Percentiles rank a stretch among this genome's conserved stretches.
phyloP scores from a whole-genome alignment of 1,284 basidiomycete species.

The Crepidotus sp. region DNA sequence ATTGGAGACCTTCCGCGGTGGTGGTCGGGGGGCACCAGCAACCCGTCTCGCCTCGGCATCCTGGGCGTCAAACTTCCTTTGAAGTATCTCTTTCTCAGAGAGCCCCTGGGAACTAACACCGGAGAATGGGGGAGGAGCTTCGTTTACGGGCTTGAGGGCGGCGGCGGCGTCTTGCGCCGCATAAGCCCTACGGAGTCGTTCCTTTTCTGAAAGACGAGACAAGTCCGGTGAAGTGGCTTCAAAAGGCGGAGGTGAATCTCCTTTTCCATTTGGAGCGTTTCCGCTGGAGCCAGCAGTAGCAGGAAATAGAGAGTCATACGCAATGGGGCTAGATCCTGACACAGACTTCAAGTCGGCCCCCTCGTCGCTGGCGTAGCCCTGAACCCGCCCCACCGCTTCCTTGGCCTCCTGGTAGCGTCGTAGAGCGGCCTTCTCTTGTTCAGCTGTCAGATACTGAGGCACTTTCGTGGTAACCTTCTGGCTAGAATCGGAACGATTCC shows the following conservation, averaged over 20 bases:
- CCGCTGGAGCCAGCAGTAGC: slow-evolving; percentile 20
- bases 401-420: slow-evolving; percentile 62
- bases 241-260: slow-evolving; percentile 43
- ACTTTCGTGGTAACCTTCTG: slow-evolving; percentile 18
- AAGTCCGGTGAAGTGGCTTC: slow-evolving; percentile 28
- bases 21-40: slow-evolving; percentile 20
- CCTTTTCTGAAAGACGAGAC: slow-evolving; percentile 27
- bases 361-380: slow-evolving; percentile 21
- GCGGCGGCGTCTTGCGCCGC: slow-evolving; percentile 19
- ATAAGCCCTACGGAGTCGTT: slow-evolving; percentile 30
- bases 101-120: slow-evolving; percentile 5
- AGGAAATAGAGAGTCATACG: slow-evolving; percentile 54
- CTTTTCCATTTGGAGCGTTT: slow-evolving; percentile 10
- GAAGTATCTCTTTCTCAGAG: slow-evolving; percentile 43
- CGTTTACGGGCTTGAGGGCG: slow-evolving; percentile 8
- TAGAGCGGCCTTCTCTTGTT: slow-evolving; percentile 55
- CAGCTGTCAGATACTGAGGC: slow-evolving; percentile 39
- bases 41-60: slow-evolving; percentile 37
- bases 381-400: slow-evolving; percentile 52
- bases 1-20: slow-evolving; percentile 19
- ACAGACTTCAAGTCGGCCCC: slow-evolving; percentile 7
- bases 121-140: slow-evolving; percentile 19
- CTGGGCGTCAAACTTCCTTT: slow-evolving; percentile 52
- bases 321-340: slow-evolving; percentile 30
- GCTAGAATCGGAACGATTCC: slow-evolving; percentile 16